A percentile compares a stretch with the other conserved stretches of the same genome.
Conservation (phyloP, 2,329 filamentous ascomycete genomes). For the Juglanconis sp. region DNA sequence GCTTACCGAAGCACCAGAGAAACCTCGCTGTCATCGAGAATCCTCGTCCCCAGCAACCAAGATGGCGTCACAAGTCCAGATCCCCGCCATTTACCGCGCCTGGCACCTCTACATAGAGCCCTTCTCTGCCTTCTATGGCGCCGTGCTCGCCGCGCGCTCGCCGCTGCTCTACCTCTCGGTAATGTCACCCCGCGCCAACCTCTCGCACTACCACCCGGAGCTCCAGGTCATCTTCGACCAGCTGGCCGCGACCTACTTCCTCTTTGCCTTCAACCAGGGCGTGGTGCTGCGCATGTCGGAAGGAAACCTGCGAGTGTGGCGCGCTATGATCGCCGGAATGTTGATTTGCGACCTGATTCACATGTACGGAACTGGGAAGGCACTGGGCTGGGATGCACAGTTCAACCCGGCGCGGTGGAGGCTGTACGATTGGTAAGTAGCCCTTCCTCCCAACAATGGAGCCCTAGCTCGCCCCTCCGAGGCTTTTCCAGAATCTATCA, state of each 20-base stretch:
- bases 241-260: constrained; percentile 27
- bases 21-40: not conserved
- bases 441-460: no score
- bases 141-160: constrained; percentile 20
- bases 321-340: constrained; percentile 23
- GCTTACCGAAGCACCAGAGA: not conserved
- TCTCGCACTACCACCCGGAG: constrained; percentile 20
- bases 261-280: constrained; percentile 30
- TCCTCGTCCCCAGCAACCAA: not conserved
- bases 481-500: no score
- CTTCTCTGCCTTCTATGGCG: constrained; percentile 10
- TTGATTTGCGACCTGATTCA: constrained; percentile 28
- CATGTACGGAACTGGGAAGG: constrained; percentile 29
- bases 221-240: constrained; percentile 26
- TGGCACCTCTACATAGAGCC: constrained; percentile 19
- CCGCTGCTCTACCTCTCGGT: constrained; percentile 18
- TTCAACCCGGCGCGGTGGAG: constrained; percentile 29
- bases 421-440: constrained; percentile 28
- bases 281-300: constrained; percentile 26
- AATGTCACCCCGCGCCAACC: constrained; percentile 7
- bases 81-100: constrained; percentile 13
- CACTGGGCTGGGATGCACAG: constrained; percentile 28
- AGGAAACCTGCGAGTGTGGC: constrained; percentile 27
- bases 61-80: not conserved
- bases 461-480: no score